Evolutionary conservation across 2,329 filamentous ascomycete species (phyloP).

Genomic region (Monosporascus ibericus): DNA sequence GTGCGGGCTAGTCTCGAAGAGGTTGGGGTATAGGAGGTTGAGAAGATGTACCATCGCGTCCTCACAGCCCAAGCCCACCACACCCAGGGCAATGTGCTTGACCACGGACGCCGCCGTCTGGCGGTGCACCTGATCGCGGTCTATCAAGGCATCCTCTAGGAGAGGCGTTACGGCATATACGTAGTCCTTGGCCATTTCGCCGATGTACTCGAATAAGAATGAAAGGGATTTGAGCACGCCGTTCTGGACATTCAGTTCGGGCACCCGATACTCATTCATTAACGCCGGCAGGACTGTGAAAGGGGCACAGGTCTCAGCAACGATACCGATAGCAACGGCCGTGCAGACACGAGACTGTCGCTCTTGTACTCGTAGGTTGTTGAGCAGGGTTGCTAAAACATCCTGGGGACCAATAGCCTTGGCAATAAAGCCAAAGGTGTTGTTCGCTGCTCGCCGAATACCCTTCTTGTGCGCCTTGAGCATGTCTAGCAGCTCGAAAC

Average conservation of each 20-base stretch:
- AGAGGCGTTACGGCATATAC: slow-evolving; percentile 96
- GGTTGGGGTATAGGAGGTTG: slow-evolving; percentile 91
- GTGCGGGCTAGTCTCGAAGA: slow-evolving; percentile 96
- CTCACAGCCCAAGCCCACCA: slow-evolving; percentile 95
- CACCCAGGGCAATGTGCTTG: slow-evolving; percentile 94
- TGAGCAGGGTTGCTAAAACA: slow-evolving; percentile 88
- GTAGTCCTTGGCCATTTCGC: slow-evolving; percentile 99
- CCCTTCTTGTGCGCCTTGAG: slow-evolving; percentile 99
- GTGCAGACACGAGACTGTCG: slow-evolving; percentile 98
- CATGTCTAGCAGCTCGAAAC: slow-evolving; percentile 98
- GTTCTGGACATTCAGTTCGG: slow-evolving; percentile 97
- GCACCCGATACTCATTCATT: slow-evolving; percentile 99
- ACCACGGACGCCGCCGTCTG: slow-evolving; percentile 95
- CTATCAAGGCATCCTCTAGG: slow-evolving; percentile 93
- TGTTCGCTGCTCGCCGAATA: slow-evolving; percentile 95
- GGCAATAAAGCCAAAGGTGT: slow-evolving; percentile 98
- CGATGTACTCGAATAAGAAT: slow-evolving; percentile 98
- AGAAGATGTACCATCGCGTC: slow-evolving; percentile 98
- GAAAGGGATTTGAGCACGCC: slow-evolving; percentile 95
- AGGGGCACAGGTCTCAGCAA: slow-evolving; percentile 94
- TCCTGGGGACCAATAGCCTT: slow-evolving; percentile 98
- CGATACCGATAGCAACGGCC: slow-evolving; percentile 95
- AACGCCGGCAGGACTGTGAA: slow-evolving; percentile 97
- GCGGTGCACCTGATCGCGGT: slow-evolving; percentile 94
- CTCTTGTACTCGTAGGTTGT: slow-evolving; percentile 95